Percentiles rank a stretch among this genome's conserved stretches.
Conservation (phyloP, 164 flowering plant species). For the Piper longum region DNA sequence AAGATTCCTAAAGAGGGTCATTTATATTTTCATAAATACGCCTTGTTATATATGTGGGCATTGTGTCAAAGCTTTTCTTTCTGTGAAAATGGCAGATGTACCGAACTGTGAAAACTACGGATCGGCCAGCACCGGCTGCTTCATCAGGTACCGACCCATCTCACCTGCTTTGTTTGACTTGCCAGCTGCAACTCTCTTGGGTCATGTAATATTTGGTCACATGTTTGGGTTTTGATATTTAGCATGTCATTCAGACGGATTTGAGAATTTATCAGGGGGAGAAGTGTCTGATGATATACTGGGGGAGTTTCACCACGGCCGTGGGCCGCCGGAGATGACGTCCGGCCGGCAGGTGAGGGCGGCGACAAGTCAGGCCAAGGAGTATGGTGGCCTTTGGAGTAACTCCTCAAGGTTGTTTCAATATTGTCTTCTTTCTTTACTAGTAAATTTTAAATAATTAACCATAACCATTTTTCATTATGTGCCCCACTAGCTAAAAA, state of each 20-base stretch:
- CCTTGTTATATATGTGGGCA: neutral
- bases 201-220: neutral
- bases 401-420: slow-evolving; percentile 64
- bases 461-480: no score
- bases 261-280: slow-evolving; percentile 70
- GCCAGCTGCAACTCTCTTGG: neutral
- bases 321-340: no score
- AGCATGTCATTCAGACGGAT: slow-evolving; percentile 31
- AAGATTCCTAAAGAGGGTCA: neutral
- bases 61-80: neutral
- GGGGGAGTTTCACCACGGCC: slow-evolving; percentile 12
- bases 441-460: no score
- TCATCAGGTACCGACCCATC: slow-evolving; percentile 48
- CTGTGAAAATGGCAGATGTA: slow-evolving; percentile 63
- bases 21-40: neutral
- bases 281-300: slow-evolving; percentile 62
- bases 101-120: slow-evolving; percentile 92
- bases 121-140: slow-evolving; percentile 47
- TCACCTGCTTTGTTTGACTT: neutral
- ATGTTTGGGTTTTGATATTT: no score
- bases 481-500: no score
- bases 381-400: slow-evolving; percentile 54
- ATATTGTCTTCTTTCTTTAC: no score
- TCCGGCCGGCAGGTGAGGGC: no score
- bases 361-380: slow-evolving; percentile 18